A percentile compares a stretch with the other conserved stretches of the same genome.
Conservation (phyloP, 768 basidiomycete genomes). For the Panaeolus cyanescens region DNA sequence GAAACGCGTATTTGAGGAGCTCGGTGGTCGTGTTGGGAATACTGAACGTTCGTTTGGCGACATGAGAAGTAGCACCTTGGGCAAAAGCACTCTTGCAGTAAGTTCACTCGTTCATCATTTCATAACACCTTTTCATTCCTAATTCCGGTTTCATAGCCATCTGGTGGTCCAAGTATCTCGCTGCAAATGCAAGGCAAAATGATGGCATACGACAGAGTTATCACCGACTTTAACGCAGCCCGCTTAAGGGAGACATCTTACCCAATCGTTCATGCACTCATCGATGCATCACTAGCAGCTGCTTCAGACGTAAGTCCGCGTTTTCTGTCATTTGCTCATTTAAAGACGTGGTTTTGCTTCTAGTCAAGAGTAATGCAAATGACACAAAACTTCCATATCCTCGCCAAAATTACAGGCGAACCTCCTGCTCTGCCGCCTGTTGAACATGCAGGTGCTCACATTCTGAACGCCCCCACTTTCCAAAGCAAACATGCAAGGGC, state of each 20-base stretch:
- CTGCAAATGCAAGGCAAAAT: constrained; percentile 90
- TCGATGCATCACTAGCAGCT: constrained; percentile 64
- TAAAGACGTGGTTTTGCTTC: constrained; percentile 1
- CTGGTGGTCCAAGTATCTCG: constrained; percentile 53
- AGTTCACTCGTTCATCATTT: constrained; percentile 21
- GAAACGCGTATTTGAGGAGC: constrained; percentile 85
- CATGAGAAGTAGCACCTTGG: constrained; percentile 62
- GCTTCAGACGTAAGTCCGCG: constrained; percentile 53
- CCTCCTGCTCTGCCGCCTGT: constrained; percentile 75
- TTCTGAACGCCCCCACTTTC: constrained; percentile 76
- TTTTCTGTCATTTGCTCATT: background rate
- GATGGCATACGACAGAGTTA: constrained; percentile 91
- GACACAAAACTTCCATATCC: constrained; percentile 70
- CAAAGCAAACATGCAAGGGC: constrained; percentile 83
- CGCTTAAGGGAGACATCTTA: constrained; percentile 72
- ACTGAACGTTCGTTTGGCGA: constrained; percentile 61
- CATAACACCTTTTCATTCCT: background rate
- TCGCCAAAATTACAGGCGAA: constrained; percentile 76
- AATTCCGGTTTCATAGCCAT: constrained; percentile 24
- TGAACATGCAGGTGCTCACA: constrained; percentile 80
- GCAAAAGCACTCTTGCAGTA: constrained; percentile 57
- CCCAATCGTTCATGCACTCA: constrained; percentile 73
- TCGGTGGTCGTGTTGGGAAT: constrained; percentile 66
- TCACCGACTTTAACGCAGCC: constrained; percentile 76
- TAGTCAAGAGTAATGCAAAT: constrained; percentile 60